Base-by-base conservation (phyloP, 148 eudicot species). In the Simmondsia chinensis region DNA sequence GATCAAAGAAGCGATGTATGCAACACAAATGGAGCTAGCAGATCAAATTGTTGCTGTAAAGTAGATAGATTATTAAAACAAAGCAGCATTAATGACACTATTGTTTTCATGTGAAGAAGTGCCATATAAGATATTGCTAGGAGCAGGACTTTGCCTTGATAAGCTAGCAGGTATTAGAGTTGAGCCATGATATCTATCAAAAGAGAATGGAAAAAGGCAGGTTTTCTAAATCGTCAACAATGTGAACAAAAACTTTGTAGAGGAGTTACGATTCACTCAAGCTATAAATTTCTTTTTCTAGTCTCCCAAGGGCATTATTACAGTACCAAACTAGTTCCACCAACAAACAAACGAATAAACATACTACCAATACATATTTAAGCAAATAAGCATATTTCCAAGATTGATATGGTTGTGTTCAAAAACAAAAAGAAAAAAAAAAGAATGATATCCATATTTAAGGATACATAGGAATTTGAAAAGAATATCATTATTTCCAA, bases 241-340 rank as follows among this genome's bases (percentile, higher is more conserved):
- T 7, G 41, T 5, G 0, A 20, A 13, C 35, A 14, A 52, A 59
- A 15, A 19, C 25, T 15, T 17, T 14, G 32, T 23, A 17, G 20
- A 39, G 56, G 42, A 52, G 32, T 77, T 76, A 91, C 97, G 97
- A 62, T 91, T 91, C 32, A 66, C 18, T 53, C 95, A 85, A 46
- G 97, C 94, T 28, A 91, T 91, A 40, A 91, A 82, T 57, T 91
- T 91, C 68, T 91, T 91, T 91, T 38, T 79, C 62, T 48, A 95
- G 97, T 66, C 94, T 76, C 50, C 97, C 95, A 40, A 85, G 86
- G 33, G 97, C 97, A 63, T 91, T 91, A 63, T 91, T 82, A 61
- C 85, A 91, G 42, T 91, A 91, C 97, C 97, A 91, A 20, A 91
- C 97, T 51, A 91, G 71, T 73, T 91, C 85, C 64, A 91, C 97